Evolutionary conservation across 805 yeast genomes (phyloP).

Genomic region (Kuraishia hungarica): DNA sequence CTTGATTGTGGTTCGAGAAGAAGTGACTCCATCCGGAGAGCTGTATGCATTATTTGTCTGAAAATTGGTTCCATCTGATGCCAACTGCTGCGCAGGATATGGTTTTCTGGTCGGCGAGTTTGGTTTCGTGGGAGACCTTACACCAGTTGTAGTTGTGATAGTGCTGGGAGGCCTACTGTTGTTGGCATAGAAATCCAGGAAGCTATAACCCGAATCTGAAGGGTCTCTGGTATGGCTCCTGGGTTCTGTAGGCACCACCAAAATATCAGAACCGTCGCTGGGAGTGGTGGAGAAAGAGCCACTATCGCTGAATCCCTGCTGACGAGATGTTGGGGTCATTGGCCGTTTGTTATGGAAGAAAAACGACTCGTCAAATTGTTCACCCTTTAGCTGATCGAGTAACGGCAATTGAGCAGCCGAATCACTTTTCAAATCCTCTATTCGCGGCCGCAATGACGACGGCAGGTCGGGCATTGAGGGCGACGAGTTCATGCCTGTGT

Average conservation of each 20-base stretch:
- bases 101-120: neutral
- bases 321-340: neutral
- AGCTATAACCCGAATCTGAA: slow-evolving; percentile 5
- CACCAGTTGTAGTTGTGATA: neutral
- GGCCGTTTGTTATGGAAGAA: neutral
- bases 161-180: slow-evolving; percentile 1
- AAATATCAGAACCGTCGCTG: neutral
- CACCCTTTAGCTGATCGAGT: neutral
- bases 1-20: too few relatives aligned
- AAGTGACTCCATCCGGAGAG: neutral
- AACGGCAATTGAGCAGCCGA: neutral
- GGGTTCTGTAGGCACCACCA: neutral
- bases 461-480: neutral
- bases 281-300: neutral
- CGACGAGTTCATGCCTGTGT: neutral
- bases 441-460: neutral
- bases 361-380: neutral
- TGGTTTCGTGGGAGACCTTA: neutral
- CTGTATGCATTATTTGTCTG: too few relatives aligned
- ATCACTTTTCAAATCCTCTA: neutral
- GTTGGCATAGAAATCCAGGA: slow-evolving; percentile 6
- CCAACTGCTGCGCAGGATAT: neutral
- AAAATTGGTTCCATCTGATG: neutral
- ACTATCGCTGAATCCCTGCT: neutral
- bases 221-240: neutral